phyloP scores from a whole-genome alignment of 2,329 filamentous ascomycete species.

The Calonectria naviculata region DNA sequence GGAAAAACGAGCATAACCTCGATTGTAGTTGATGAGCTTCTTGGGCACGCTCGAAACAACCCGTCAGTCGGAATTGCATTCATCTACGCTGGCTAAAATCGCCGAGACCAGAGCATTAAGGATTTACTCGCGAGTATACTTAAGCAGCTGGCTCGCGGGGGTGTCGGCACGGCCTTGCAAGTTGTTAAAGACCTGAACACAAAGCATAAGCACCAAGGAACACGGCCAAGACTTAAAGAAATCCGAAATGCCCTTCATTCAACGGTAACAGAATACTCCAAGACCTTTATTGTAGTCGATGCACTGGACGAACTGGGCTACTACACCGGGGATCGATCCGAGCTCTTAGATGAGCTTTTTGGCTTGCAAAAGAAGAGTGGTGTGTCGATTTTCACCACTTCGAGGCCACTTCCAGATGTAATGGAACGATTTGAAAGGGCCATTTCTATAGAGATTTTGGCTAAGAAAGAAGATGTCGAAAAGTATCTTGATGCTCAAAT shows the following conservation, averaged over 20 bases:
- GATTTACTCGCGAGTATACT: slow-evolving; percentile 44
- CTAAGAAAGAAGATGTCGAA: background rate
- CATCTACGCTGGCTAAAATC: slow-evolving; percentile 45
- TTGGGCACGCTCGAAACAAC: background rate
- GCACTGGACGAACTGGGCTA: slow-evolving; percentile 8
- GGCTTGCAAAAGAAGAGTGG: background rate
- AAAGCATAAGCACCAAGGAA: slow-evolving; percentile 13
- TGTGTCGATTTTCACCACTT: background rate
- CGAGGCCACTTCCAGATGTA: background rate
- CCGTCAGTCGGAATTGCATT: slow-evolving; percentile 47
- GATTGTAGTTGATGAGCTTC: slow-evolving; percentile 26
- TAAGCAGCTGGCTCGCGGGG: too few relatives aligned
- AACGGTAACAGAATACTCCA: background rate
- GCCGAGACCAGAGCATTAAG: slow-evolving; percentile 39
- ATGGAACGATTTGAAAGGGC: background rate
- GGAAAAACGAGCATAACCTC: slow-evolving; percentile 51
- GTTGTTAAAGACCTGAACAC: too few relatives aligned
- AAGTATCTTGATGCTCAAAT: background rate
- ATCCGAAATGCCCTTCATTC: too few relatives aligned
- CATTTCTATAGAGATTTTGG: background rate
- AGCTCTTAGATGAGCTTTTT: background rate
- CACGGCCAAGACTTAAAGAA: too few relatives aligned
- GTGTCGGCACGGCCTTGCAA: too few relatives aligned
- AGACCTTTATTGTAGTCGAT: slow-evolving; percentile 6
- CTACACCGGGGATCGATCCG: background rate